Evolutionary conservation across 805 yeast species (phyloP).

Genomic region (Starmerella apicola): DNA sequence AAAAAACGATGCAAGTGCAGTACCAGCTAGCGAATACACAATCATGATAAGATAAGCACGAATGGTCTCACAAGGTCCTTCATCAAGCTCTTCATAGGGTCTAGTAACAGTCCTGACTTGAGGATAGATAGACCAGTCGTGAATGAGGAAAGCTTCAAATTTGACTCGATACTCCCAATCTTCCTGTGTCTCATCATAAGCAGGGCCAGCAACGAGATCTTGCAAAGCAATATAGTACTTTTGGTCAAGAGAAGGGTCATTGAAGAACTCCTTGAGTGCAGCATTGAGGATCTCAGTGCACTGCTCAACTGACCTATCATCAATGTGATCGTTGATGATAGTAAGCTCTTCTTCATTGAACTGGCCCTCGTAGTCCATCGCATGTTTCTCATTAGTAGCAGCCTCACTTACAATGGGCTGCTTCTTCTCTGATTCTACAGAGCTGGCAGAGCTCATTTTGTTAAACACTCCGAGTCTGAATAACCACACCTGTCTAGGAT

Average conservation of each 20-base stretch:
- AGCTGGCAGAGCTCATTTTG: no score
- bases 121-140: slow-evolving; percentile 44
- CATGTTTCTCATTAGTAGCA: no score
- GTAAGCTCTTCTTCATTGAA: slow-evolving; percentile 13
- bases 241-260: slow-evolving; percentile 38
- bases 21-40: slow-evolving; percentile 42
- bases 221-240: slow-evolving; percentile 30
- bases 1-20: slow-evolving; percentile 29
- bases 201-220: slow-evolving; percentile 17
- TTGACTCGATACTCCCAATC: slow-evolving; percentile 20
- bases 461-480: no score
- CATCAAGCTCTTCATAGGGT: slow-evolving; percentile 36
- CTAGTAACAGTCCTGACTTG: slow-evolving; percentile 47
- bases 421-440: no score
- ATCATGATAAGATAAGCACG: slow-evolving; percentile 41
- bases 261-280: slow-evolving; percentile 33
- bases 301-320: slow-evolving; percentile 28
- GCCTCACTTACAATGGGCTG: no score
- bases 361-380: slow-evolving; percentile 4
- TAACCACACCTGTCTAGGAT: no score
- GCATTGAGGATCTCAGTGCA: slow-evolving; percentile 32
- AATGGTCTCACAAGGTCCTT: slow-evolving; percentile 34
- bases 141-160: slow-evolving; percentile 34
- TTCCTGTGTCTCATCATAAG: slow-evolving; percentile 12
- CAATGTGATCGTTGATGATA: slow-evolving; percentile 10